Percentiles rank a stretch among this genome's conserved stretches.
Conservation (phyloP, 352 stramenopile genomes). For the Thalassiosira exigua region DNA sequence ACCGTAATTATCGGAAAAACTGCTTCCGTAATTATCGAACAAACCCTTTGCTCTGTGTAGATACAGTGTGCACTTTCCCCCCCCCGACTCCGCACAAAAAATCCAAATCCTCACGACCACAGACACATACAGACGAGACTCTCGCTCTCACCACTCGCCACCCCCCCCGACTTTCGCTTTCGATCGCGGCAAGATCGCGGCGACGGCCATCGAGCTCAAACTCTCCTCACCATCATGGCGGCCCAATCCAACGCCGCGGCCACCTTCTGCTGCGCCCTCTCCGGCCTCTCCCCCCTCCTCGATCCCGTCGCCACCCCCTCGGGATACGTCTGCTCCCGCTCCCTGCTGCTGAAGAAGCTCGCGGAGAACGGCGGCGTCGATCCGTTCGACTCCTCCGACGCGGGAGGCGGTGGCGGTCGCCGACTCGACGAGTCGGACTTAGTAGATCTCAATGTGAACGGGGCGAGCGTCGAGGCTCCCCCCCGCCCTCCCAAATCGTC, state of each 20-base stretch:
- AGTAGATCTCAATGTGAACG: constrained; percentile 18
- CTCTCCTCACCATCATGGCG: constrained; percentile 34
- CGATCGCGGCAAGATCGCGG: too few species aligned
- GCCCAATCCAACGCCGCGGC: constrained; percentile 38
- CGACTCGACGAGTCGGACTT: constrained; percentile 72
- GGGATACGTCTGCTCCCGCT: constrained; percentile 74
- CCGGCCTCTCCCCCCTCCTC: constrained; percentile 35
- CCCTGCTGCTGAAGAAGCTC: constrained; percentile 75
- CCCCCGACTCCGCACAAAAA: too few species aligned
- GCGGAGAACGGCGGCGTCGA: constrained; percentile 77
- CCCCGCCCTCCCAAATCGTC: constrained; percentile 61
- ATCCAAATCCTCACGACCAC: too few species aligned
- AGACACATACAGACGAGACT: too few species aligned
- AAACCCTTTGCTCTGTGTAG: too few species aligned
- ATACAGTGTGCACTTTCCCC: too few species aligned
- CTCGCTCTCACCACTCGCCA: too few species aligned
- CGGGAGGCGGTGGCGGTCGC: too few species aligned
- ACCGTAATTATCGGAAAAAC: too few species aligned
- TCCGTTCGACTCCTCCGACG: constrained; percentile 68
- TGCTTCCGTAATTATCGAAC: too few species aligned
- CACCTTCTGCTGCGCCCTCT: constrained; percentile 53
- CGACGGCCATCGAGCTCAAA: too few species aligned
- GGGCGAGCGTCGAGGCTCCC: constrained; percentile 13
- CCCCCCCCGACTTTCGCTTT: too few species aligned
- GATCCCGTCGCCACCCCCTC: constrained; percentile 78